These are phyloP conservation scores for Microcos paniculata DNA, from an alignment of 345 rosid genomes.

Conservation along the genomic window DNA sequence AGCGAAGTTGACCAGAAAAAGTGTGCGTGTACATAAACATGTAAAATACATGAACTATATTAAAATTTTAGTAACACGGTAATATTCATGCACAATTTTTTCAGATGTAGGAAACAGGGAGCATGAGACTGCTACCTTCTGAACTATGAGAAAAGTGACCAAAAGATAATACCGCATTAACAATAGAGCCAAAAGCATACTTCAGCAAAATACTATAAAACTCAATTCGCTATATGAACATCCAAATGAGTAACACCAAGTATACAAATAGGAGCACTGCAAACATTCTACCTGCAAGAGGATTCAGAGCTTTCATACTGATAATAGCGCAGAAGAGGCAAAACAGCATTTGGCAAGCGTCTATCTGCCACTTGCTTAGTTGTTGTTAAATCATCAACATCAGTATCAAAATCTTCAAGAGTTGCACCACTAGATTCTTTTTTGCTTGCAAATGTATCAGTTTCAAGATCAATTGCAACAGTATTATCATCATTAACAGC, in stretches of 20 bases:
- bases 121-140: background rate
- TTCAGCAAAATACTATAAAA: constrained; percentile 5
- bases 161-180: background rate
- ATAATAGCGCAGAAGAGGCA: constrained; percentile 59
- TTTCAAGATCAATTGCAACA: constrained; percentile 31
- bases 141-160: background rate
- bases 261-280: constrained; percentile 3
- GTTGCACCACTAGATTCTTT: constrained; percentile 34
- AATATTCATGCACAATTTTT: background rate
- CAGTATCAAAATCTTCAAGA: constrained; percentile 33
- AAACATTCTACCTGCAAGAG: constrained; percentile 60
- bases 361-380: constrained; percentile 54
- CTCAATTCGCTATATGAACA: background rate
- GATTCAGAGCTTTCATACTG: constrained; percentile 82
- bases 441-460: constrained; percentile 33
- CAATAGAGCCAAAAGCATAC: background rate
- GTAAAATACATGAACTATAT: background rate
- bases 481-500: constrained; percentile 25
- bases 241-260: background rate
- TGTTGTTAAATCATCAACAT: constrained; percentile 39
- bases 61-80: background rate
- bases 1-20: background rate
- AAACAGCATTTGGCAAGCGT: constrained; percentile 51
- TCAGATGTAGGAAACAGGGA: background rate
- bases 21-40: background rate